Evolutionary conservation across 2,329 filamentous ascomycete species (phyloP).

Genomic region (Clathrospora elynae): DNA sequence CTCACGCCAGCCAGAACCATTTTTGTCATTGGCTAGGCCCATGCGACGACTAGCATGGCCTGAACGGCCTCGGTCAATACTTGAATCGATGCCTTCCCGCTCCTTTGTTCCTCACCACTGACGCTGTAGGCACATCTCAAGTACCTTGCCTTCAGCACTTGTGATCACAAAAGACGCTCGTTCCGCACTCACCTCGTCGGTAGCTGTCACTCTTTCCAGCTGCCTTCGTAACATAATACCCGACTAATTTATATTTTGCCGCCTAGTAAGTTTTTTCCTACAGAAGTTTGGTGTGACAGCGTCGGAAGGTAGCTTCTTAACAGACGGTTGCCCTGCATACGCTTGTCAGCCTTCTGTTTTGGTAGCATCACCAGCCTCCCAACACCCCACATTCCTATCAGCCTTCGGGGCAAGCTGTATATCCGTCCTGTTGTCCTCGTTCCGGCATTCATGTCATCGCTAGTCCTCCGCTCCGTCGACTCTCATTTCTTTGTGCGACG

Average conservation of each 20-base stretch:
- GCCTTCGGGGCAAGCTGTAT: constrained; percentile 6
- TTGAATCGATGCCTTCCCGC: constrained; percentile 26
- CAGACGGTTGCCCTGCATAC: constrained; percentile 1
- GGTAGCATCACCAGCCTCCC: constrained; percentile 5
- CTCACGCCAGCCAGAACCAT: not conserved
- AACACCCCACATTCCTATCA: constrained; percentile 7
- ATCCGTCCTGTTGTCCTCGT: not conserved
- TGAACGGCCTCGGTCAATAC: constrained; percentile 21
- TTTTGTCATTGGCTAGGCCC: no score
- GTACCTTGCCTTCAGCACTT: constrained; percentile 34
- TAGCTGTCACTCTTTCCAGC: constrained; percentile 38
- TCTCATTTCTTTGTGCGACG: not conserved
- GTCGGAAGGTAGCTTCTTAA: constrained; percentile 5
- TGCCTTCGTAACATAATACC: constrained; percentile 4
- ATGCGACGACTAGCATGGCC: constrained; percentile 22
- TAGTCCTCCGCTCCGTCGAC: not conserved
- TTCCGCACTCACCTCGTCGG: constrained; percentile 17
- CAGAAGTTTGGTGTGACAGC: constrained; percentile 1
- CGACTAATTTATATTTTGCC: constrained; percentile 1
- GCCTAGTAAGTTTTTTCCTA: constrained; percentile 18
- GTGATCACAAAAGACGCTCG: constrained; percentile 17
- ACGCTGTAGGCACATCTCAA: constrained; percentile 33
- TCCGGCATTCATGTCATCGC: not conserved
- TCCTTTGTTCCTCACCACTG: constrained; percentile 20
- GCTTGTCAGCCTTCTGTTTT: constrained; percentile 10